Percentiles rank a stretch among this genome's conserved stretches.
Conservation (phyloP, 441 rosid genomes). For the Cnidoscolus chayamansa region DNA sequence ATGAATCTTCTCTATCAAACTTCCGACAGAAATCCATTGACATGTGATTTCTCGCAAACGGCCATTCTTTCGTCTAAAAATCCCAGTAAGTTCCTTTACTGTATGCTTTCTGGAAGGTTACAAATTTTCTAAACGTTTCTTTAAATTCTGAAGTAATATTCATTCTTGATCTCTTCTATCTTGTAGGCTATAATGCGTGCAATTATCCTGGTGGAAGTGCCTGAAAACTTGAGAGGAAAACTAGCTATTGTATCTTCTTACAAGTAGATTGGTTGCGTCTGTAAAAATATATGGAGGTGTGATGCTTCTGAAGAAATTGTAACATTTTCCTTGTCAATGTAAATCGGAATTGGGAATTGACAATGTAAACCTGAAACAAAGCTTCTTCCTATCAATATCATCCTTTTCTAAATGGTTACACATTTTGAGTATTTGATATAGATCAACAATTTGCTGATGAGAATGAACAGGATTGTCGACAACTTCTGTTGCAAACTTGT, state of each 20-base stretch:
- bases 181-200: slow-evolving; percentile 42
- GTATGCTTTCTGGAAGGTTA: neutral
- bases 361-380: neutral
- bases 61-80: slow-evolving; percentile 48
- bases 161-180: neutral
- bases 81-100: slow-evolving; percentile 49
- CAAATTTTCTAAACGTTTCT: neutral
- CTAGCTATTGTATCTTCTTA: neutral
- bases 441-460: no score
- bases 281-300: neutral
- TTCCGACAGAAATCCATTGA: slow-evolving; percentile 32
- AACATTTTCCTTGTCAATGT: neutral
- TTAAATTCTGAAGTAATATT: neutral
- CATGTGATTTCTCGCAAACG: slow-evolving; percentile 64
- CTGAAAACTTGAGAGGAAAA: slow-evolving; percentile 15
- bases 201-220: slow-evolving; percentile 36
- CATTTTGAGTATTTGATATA: no score
- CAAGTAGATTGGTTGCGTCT: neutral
- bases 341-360: neutral
- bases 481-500: no score
- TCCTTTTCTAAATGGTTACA: no score
- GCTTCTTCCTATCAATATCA: no score
- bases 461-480: no score
- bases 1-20: slow-evolving; percentile 67
- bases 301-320: neutral